Conservation (phyloP, 2,329 filamentous ascomycete species). For the Zalaria sp. region DNA sequence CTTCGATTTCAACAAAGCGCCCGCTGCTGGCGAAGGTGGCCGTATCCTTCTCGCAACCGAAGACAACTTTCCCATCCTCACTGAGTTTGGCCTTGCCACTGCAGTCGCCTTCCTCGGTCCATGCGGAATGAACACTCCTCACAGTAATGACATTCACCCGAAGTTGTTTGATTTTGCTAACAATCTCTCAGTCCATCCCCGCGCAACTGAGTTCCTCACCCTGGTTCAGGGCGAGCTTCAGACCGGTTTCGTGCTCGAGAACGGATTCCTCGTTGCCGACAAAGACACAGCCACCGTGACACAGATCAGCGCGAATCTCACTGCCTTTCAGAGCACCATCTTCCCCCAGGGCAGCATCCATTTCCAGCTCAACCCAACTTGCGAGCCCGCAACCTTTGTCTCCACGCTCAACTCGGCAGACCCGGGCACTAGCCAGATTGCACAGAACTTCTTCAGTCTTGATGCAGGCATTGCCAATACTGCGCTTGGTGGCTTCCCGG, state of each 20-base stretch:
- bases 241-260: constrained; percentile 34
- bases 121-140: constrained; percentile 33
- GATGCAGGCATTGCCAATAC: constrained; percentile 22
- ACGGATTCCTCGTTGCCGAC: constrained; percentile 22
- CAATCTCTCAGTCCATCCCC: constrained; percentile 23
- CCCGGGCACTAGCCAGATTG: constrained; percentile 26
- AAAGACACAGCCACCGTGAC: constrained; percentile 15
- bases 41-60: constrained; percentile 15
- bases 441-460: constrained; percentile 29
- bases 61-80: constrained; percentile 25
- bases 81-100: constrained; percentile 22
- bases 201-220: constrained; percentile 34
- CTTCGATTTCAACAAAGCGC: constrained; percentile 42
- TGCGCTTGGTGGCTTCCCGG: constrained; percentile 21
- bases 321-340: constrained; percentile 30
- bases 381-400: constrained; percentile 28
- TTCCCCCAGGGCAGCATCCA: constrained; percentile 33
- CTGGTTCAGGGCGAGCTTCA: constrained; percentile 26
- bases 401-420: constrained; percentile 30
- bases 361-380: constrained; percentile 34
- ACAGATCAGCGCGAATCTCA: constrained; percentile 25
- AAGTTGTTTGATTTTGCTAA: too few species aligned
- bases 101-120: constrained; percentile 26
- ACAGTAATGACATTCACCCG: constrained; percentile 9
- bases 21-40: constrained; percentile 12